phyloP scores from a whole-genome alignment of 2,329 filamentous ascomycete genomes.

The Botrytis medusae region DNA sequence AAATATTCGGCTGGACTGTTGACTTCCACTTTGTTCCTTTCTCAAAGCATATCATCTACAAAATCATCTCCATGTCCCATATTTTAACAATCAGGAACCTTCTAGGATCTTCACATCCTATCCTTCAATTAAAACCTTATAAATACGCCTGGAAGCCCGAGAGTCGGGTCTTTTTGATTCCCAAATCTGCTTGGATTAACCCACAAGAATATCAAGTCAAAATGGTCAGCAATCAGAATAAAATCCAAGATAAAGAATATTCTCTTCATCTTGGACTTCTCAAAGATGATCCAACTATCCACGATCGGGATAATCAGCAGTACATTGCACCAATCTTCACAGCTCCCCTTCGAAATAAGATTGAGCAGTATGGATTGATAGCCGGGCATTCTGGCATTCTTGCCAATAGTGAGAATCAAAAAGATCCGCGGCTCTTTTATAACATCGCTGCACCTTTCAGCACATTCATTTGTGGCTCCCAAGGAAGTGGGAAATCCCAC shows the following conservation, averaged over 20 bases:
- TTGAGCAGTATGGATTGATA: not conserved
- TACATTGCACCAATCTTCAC: not conserved
- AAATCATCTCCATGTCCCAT: not conserved
- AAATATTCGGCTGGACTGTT: not conserved
- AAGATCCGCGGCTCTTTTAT: conserved; percentile 44
- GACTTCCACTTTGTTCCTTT: not conserved
- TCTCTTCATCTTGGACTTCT: not conserved
- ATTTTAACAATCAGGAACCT: not conserved
- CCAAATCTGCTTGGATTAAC: not conserved
- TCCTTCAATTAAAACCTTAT: not conserved
- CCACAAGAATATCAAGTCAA: not conserved
- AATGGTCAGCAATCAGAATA: not conserved
- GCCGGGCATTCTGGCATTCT: not conserved
- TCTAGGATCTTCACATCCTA: not conserved
- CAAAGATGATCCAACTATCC: not conserved
- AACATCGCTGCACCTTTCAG: conserved; percentile 58
- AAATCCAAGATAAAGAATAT: not conserved
- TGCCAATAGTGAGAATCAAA: not conserved
- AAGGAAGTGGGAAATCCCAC: conserved; percentile 62
- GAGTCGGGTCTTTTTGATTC: not conserved
- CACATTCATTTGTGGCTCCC: conserved; percentile 61
- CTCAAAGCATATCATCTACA: not conserved
- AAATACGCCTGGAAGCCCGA: not conserved
- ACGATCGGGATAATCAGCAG: not conserved
- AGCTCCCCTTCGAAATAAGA: not conserved